Base-by-base conservation (phyloP, 202 grass and related monocot species). In the Eragrostis tef region DNA sequence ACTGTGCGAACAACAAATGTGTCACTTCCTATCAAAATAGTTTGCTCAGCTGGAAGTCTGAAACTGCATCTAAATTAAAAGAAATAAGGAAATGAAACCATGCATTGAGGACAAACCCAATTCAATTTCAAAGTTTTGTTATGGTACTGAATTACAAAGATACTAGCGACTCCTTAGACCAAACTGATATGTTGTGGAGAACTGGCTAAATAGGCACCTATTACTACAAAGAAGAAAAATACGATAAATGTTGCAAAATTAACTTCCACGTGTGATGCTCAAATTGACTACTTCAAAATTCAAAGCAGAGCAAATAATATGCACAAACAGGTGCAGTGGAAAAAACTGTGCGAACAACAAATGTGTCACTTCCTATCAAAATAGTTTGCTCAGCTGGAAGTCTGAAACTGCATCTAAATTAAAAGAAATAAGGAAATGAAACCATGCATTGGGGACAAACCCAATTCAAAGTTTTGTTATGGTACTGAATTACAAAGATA, bases 361-460 rank as follows among this genome's bases (percentile, higher is more conserved):
- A 31, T 19, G 60, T n/a, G 70, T 25, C 48, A 34, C 54, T 74
- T 36, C 42, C 42, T 71, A 62, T 29, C 57, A 26, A 60, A 60
- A 14, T 61, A 7, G 21, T 60, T 49, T 64, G 12, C 13, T 58
- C 21, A 15, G 0, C 48, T 26, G 8, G 1, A 36, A 62, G 69
- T 66, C 60, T 81, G 31, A 34, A 11, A 48, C 15, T 46, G 20
- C 39, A 56, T 16, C 34, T 20, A 63, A 48, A 49, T 48, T 26
- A 77, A n/a, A 34, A 17, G 17, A 68, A 64, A 49, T 51, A 84
- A 29, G 14, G 41, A 72, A 84, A 2, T 43, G 68, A 79, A 85
- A 63, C 29, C 36, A 66, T 1, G 1, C 34, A 27, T 7, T 64
- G 2, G 17, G 27, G 46, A 71, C 49, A 73, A 49, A 80, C 66